Base-by-base conservation (phyloP, 768 basidiomycete species). In the Mycena kentingensis region DNA sequence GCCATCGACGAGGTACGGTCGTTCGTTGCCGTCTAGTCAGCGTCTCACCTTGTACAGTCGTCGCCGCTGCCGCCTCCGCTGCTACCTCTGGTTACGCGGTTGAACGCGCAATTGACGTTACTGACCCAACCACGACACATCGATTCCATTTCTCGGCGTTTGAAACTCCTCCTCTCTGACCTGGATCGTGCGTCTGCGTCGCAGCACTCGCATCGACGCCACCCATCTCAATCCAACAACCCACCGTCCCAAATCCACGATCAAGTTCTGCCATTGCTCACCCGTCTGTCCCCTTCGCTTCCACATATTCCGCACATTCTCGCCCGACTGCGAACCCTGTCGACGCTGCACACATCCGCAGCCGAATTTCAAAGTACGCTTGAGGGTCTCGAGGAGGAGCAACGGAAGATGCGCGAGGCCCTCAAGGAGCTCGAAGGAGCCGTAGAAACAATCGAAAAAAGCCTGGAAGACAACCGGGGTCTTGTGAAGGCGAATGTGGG, bases 41-140 rank as follows among this genome's bases (percentile, higher is more conserved):
- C 47, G 45, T 39, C 27, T 41, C n/a, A 35, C 16, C 25, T 7
- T 34, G 29, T 21, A 10, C 55, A 91, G 89, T 74, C 80, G 1
- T 81, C 88, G 0, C 85, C 86, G 2, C 76, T 93, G 16, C 87
- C 90, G 0, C 79, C 87, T 5, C 90, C 91, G 3, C 76, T 98
- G n/a, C 73, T 97, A 3, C 87, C 91, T 0, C 80, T 90, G 43
- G 78, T 98, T 47, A 81, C 82, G 16, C 83, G 90, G 37, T 82
- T 98, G 37, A 93, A 91, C 63, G 83, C 84, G 19, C 93, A 97
- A 66, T 74, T 98, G 21, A 82, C 85, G 6, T 77, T 98, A 15
- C 83, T 99, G 39, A 91, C 96, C 0, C 94, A 98, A 72, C 96
- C 97, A 0, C 85, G 95, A 15, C 94, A 98, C 65, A 86, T 98